Evolutionary conservation across 352 stramenopile species (phyloP), one percentile per base, ranked within the genome.

Genomic region (Globisporangium middletonii): DNA sequence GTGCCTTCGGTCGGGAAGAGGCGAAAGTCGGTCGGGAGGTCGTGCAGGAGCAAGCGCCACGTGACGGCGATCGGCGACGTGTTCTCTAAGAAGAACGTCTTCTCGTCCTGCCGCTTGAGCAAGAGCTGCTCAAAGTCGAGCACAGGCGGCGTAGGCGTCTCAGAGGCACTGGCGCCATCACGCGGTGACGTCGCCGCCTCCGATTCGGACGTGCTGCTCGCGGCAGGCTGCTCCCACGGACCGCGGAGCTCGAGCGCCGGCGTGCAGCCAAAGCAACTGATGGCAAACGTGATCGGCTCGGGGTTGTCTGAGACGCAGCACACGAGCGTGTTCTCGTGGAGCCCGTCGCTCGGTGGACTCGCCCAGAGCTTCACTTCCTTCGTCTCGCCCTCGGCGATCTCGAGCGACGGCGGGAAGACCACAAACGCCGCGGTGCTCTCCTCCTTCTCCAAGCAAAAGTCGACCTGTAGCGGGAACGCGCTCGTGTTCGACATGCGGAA

Each of bases 111-210:
- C 0, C 85, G 80, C 48, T 88, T 85, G 26, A 98, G 65, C n/a
- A 98, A 64, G 38, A 98, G 59, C 30, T 96, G 75, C 52, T 97
- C 92, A 45, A 98, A 98, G 59, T 98, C 86, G 19, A 98, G 63
- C 0, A 89, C 52, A 2, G 70, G 71, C 2, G 63, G 28, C 1
- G 35, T 35, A 26, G 43, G 18, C 19, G n/a, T 48, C 43, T 18
- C 3, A 27, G 43, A 3, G 2, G n/a, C 8, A 27, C 3, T 28
- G 1, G 5, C 16, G 41, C 3, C 12, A 2, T 26, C 27, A 18
- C 12, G 61, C 52, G 8, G 37, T 52, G 53, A 59, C 28, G 27
- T 23, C 3, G 43, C 8, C 8, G 67, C 49, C 16, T 77, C 68
- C 1, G 57, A 44, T 33, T 88, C 78, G 4, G 77, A 83, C 26